Evolutionary conservation across 2,329 filamentous ascomycete genomes (phyloP).

Genomic region (Tolypocladium inflatum): DNA sequence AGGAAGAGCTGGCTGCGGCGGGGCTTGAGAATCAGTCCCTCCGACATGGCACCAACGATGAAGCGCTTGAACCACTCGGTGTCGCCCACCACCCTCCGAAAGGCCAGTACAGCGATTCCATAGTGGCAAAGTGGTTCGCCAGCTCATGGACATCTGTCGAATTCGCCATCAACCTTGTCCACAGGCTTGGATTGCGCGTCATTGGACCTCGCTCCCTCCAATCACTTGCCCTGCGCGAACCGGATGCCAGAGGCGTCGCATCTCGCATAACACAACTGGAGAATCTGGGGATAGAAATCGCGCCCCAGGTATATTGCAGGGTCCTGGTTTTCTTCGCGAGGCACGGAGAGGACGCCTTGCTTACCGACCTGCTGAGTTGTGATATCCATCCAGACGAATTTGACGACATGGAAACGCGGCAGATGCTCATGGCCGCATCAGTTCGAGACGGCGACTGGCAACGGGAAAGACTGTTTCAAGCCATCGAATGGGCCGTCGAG

Average conservation of each 20-base stretch:
- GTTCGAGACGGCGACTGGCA: slow-evolving; percentile 24
- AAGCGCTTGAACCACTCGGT: not conserved
- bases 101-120: slow-evolving; percentile 29
- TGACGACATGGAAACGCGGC: slow-evolving; percentile 32
- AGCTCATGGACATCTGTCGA: slow-evolving; percentile 61
- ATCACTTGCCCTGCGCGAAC: slow-evolving; percentile 61
- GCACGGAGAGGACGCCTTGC: slow-evolving; percentile 40
- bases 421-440: slow-evolving; percentile 25
- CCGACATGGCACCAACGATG: not conserved
- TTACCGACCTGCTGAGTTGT: slow-evolving; percentile 34
- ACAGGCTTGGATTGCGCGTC: slow-evolving; percentile 58
- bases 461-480: slow-evolving; percentile 33
- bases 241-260: slow-evolving; percentile 44
- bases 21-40: slow-evolving; percentile 1
- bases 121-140: slow-evolving; percentile 77
- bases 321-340: slow-evolving; percentile 55
- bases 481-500: slow-evolving; percentile 23
- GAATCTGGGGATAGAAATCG: slow-evolving; percentile 51
- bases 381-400: slow-evolving; percentile 49
- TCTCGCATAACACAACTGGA: slow-evolving; percentile 51
- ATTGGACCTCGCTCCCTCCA: slow-evolving; percentile 72
- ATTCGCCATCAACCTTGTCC: slow-evolving; percentile 59
- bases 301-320: slow-evolving; percentile 53
- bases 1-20: slow-evolving; percentile 23
- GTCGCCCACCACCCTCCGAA: not conserved